Conservation (phyloP, 2,329 filamentous ascomycete genomes). For the Sphaerulina vaccinii region DNA sequence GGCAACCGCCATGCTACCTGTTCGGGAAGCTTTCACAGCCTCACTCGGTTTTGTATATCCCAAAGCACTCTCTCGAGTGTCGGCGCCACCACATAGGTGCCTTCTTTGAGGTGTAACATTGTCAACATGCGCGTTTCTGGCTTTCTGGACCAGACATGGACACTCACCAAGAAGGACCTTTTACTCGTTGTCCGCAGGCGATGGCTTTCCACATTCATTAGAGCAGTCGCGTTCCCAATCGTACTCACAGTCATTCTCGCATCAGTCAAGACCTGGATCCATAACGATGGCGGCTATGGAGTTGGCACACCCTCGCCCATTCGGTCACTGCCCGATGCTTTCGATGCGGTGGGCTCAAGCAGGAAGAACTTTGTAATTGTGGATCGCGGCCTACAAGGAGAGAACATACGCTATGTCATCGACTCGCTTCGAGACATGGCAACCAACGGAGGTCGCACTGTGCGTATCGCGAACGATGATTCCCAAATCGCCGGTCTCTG, state of each 20-base stretch:
- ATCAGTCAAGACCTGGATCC: conserved; percentile 72
- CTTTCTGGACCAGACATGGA: conserved; percentile 48
- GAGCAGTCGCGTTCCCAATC: conserved; percentile 55
- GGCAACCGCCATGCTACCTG: background rate
- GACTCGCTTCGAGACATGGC: conserved; percentile 58
- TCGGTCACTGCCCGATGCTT: conserved; percentile 62
- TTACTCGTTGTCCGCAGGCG: conserved; percentile 53
- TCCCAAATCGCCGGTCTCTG: conserved; percentile 62
- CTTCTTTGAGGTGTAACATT: background rate
- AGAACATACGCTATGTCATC: conserved; percentile 71
- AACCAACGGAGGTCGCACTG: conserved; percentile 53
- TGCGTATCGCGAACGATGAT: conserved; percentile 56
- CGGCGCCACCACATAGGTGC: too few species aligned
- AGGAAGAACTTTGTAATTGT: conserved; percentile 73
- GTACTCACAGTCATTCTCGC: conserved; percentile 49
- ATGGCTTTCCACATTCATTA: conserved; percentile 52
- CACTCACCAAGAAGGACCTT: conserved; percentile 56
- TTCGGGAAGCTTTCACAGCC: conserved; percentile 1
- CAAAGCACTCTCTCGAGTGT: background rate
- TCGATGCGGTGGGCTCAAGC: conserved; percentile 56
- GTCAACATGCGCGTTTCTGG: conserved; percentile 18
- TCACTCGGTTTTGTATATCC: background rate
- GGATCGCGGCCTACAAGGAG: conserved; percentile 65
- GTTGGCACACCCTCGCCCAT: conserved; percentile 63
- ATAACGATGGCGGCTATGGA: conserved; percentile 71